Evolutionary conservation across 2,329 filamentous ascomycete genomes (phyloP).

Genomic region (Aureobasidium lini): DNA sequence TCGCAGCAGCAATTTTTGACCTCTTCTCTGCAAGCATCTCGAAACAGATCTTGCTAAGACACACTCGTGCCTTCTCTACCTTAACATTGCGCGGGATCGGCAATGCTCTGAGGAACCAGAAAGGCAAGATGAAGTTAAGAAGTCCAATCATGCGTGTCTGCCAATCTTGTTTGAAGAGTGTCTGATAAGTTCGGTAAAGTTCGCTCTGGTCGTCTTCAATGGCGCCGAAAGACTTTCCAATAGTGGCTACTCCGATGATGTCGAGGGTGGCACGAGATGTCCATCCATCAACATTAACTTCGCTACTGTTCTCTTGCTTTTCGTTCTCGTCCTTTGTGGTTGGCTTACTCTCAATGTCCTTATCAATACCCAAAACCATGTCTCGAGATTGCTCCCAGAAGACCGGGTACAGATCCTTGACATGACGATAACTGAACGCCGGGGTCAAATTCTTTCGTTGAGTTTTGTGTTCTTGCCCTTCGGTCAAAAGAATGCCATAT

Average conservation of each 20-base stretch:
- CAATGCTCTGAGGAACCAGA: background rate
- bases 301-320: constrained; percentile 19
- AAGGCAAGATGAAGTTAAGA: background rate
- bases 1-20: constrained; percentile 32
- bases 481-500: constrained; percentile 43
- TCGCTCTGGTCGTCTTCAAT: constrained; percentile 44
- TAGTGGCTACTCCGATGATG: constrained; percentile 50
- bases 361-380: constrained; percentile 25
- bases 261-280: constrained; percentile 48
- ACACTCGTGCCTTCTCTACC: constrained; percentile 16
- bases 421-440: constrained; percentile 76
- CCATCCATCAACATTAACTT: constrained; percentile 39
- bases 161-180: constrained; percentile 37
- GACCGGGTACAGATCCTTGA: constrained; percentile 75
- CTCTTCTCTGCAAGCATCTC: constrained; percentile 41
- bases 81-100: constrained; percentile 4
- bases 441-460: constrained; percentile 69
- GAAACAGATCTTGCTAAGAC: constrained; percentile 35
- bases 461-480: constrained; percentile 44
- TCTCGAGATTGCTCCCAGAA: constrained; percentile 70
- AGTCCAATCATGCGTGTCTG: background rate
- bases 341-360: constrained; percentile 21
- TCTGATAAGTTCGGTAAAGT: constrained; percentile 44
- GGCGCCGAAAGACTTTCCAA: constrained; percentile 50
- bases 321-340: constrained; percentile 20